Evolutionary conservation across 345 rosid genomes (phyloP), one percentile per base, ranked within the genome.

Genomic region (Diplotaxis tenuifolia): DNA sequence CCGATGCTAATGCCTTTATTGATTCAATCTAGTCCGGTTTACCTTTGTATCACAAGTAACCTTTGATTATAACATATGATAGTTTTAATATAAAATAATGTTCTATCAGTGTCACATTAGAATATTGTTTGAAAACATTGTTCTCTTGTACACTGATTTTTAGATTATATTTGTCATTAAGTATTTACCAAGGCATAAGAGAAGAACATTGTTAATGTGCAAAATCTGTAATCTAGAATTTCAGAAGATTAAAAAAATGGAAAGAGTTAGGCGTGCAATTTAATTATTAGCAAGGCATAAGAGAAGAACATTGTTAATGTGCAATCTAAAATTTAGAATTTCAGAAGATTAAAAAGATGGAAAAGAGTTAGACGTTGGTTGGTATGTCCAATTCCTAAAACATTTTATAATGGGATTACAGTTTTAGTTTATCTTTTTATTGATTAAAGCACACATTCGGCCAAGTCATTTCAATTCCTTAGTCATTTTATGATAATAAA

Each of bases 311-410:
- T 29, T 5, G 18, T 54, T 28, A 42, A 19, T 22, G 36, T 66
- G 53, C 27, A 65, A 66, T 49, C 14, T 11, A 27, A 16, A 22
- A 67, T 36, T 9, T 14, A 61, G 14, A 75, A 36, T 36, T 61
- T 53, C 23, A 45, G 21, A 50, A 61, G 66, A 50, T 25, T 19
- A 38, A 12, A 68, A 18, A 27, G 5, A 40, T 52, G 27, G 20
- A 40, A 60, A 54, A 27, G 7, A 64, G 52, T 56, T 47, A 53
- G 47, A 68, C 6, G 75, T 62, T 76, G 47, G 79, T 56, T 64
- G 62, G 66, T 56, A 59, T 63, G 65, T 76, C 80, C 27, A 49
- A 64, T 34, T 70, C 71, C 45, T 45, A 29, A 62, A 28, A 15
- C 18, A 70, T 27, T 31, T 62, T 29, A n/a, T 55, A 62, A 47